Evolutionary conservation across 2,329 filamentous ascomycete species (phyloP).

Genomic region (Tricladium varicosporioides): DNA sequence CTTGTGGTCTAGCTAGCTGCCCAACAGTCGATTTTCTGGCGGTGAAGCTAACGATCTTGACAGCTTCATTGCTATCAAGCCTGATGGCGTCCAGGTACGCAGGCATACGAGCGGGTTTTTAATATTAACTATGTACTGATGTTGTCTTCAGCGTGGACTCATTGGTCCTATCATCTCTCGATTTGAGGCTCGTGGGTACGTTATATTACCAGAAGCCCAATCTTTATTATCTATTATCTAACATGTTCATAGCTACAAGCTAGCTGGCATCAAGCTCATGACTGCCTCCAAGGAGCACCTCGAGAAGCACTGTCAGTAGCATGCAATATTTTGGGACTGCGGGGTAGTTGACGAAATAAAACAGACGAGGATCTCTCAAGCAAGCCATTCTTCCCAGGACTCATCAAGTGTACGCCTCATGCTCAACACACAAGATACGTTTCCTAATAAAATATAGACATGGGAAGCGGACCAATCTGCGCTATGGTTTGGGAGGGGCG

Average conservation of each 20-base stretch:
- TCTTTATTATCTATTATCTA: constrained; percentile 5
- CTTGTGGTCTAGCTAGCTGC: neutral
- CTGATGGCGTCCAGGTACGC: constrained; percentile 95
- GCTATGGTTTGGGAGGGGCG: constrained; percentile 99
- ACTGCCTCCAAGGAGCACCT: constrained; percentile 90
- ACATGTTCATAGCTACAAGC: constrained; percentile 74
- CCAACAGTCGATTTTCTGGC: constrained; percentile 14
- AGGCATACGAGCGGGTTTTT: neutral
- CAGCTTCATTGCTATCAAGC: constrained; percentile 99
- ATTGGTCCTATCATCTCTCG: constrained; percentile 96
- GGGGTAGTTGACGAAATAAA: neutral
- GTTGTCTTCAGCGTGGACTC: constrained; percentile 75
- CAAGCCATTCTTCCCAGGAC: constrained; percentile 96
- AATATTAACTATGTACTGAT: constrained; percentile 15
- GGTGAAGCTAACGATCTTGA: constrained; percentile 33
- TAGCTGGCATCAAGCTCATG: constrained; percentile 94
- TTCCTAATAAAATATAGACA: constrained; percentile 60
- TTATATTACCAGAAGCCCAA: constrained; percentile 18
- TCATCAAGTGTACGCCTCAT: constrained; percentile 75
- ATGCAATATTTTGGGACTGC: neutral
- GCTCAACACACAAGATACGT: constrained; percentile 15
- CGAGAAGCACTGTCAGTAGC: constrained; percentile 82
- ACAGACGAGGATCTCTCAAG: constrained; percentile 79
- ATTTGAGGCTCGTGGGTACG: constrained; percentile 93
- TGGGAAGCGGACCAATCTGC: constrained; percentile 93